phyloP scores from a whole-genome alignment of 139 green algal genomes.

The Chlamydomonas sphaeroides region DNA sequence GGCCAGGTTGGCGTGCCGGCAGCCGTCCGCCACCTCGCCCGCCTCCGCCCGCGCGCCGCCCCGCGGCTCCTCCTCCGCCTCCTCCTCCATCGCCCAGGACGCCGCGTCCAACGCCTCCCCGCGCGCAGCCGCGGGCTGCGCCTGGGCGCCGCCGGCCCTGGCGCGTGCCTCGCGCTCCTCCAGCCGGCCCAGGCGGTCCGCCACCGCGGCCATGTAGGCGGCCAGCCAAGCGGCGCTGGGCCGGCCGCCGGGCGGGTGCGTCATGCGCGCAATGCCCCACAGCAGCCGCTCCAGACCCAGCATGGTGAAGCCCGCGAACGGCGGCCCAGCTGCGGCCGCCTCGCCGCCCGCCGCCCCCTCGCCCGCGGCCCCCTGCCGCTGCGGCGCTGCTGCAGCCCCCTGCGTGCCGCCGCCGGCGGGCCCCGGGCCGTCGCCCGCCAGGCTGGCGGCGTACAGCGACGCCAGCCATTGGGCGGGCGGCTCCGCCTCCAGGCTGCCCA shows the following conservation, averaged over 20 bases:
- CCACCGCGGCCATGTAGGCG: constrained; percentile 5
- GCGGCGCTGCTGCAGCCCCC: too few relatives aligned
- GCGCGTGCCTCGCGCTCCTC: too few relatives aligned
- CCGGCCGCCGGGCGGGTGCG: background rate
- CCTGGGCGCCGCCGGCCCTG: background rate
- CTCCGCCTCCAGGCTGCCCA: constrained; percentile 5
- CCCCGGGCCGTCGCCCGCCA: too few relatives aligned
- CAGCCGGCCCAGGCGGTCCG: background rate
- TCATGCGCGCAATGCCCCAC: constrained; percentile 10
- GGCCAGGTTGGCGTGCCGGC: constrained; percentile 15
- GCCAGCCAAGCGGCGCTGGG: background rate
- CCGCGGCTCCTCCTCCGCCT: too few relatives aligned
- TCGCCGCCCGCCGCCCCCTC: too few relatives aligned
- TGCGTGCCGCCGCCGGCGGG: too few relatives aligned
- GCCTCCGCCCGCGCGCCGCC: too few relatives aligned
- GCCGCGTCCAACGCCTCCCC: too few relatives aligned
- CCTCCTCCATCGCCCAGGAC: too few relatives aligned
- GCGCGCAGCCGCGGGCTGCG: background rate
- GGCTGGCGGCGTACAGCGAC: constrained; percentile 1
- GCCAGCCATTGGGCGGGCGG: constrained; percentile 4
- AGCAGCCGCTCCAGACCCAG: constrained; percentile 31
- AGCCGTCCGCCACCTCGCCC: background rate
- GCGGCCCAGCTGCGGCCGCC: too few relatives aligned
- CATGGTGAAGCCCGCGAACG: background rate
- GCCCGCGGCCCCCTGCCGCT: background rate